A percentile compares a stretch with the other conserved stretches of the same genome.
Evolutionary conservation across 2,329 filamentous ascomycete genomes (phyloP).

Genomic region (Microsporum canis): DNA sequence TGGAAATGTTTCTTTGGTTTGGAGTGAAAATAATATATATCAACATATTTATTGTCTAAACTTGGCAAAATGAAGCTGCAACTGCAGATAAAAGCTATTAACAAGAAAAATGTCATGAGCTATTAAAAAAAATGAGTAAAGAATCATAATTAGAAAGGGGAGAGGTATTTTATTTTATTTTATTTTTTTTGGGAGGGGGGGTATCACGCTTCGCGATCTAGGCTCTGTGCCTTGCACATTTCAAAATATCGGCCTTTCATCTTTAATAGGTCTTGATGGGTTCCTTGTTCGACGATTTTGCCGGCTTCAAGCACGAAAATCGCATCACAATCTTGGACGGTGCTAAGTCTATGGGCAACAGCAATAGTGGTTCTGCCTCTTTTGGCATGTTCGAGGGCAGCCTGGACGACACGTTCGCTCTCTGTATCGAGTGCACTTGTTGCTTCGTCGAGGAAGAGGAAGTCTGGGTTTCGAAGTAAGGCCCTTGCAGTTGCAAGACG

Average conservation of each 20-base stretch:
- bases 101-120: background rate
- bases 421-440: conserved; percentile 32
- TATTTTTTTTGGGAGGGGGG: background rate
- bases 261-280: conserved; percentile 30
- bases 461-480: conserved; percentile 29
- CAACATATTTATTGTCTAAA: background rate
- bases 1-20: background rate
- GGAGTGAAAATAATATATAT: background rate
- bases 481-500: conserved; percentile 35
- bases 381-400: conserved; percentile 38
- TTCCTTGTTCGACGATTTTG: conserved; percentile 30
- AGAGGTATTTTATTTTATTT: background rate
- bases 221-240: conserved; percentile 20
- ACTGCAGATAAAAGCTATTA: background rate
- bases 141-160: background rate
- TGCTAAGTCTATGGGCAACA: conserved; percentile 79
- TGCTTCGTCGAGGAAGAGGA: conserved; percentile 36
- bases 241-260: conserved; percentile 23
- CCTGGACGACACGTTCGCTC: conserved; percentile 26
- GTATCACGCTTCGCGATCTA: conserved; percentile 11
- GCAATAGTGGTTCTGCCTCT: conserved; percentile 74
- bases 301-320: conserved; percentile 50
- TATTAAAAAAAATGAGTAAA: background rate
- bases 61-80: background rate
- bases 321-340: conserved; percentile 75